These are phyloP conservation scores for Aureococcus anophagefferens DNA, from an alignment of 108 stramenopile species.

Conservation along the genomic window DNA sequence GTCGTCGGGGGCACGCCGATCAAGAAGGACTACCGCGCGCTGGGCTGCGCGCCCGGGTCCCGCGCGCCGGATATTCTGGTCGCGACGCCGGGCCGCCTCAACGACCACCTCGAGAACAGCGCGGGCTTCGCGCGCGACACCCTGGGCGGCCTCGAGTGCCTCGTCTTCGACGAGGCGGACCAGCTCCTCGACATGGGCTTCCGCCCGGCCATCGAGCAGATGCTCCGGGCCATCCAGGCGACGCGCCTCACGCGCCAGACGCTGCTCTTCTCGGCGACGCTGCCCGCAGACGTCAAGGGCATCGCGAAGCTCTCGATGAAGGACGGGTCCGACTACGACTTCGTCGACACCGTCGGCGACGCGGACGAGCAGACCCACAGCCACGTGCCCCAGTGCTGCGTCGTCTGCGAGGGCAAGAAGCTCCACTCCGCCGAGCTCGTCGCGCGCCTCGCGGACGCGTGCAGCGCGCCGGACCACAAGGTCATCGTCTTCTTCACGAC, in stretches of 20 bases:
- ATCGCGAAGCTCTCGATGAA: slow-evolving; percentile 50
- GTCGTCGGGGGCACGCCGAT: slow-evolving; percentile 74
- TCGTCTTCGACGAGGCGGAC: slow-evolving; percentile 91
- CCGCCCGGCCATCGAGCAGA: slow-evolving; percentile 61
- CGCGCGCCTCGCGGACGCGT: background rate
- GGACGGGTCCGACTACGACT: slow-evolving; percentile 16
- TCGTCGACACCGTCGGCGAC: slow-evolving; percentile 44
- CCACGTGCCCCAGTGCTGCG: slow-evolving; percentile 56
- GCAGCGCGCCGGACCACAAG: slow-evolving; percentile 57
- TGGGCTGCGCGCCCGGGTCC: slow-evolving; percentile 6
- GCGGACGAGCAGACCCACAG: slow-evolving; percentile 34
- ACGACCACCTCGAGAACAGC: slow-evolving; percentile 71
- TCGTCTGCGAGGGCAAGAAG: slow-evolving; percentile 3
- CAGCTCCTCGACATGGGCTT: slow-evolving; percentile 84
- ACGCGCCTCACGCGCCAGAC: slow-evolving; percentile 54
- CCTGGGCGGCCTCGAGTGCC: slow-evolving; percentile 26
- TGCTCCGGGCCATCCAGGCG: slow-evolving; percentile 57
- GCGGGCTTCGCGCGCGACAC: slow-evolving; percentile 29
- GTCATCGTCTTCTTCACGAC: slow-evolving; percentile 83
- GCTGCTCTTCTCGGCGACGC: slow-evolving; percentile 85
- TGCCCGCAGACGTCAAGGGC: slow-evolving; percentile 51
- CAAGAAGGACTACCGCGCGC: slow-evolving; percentile 57
- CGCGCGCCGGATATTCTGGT: slow-evolving; percentile 54
- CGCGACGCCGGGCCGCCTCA: slow-evolving; percentile 79
- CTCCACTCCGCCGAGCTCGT: slow-evolving; percentile 4